Percentiles rank a stretch among this genome's conserved stretches.
phyloP scores from a whole-genome alignment of 208 protist species.

The Wallacemonas rigidus region DNA sequence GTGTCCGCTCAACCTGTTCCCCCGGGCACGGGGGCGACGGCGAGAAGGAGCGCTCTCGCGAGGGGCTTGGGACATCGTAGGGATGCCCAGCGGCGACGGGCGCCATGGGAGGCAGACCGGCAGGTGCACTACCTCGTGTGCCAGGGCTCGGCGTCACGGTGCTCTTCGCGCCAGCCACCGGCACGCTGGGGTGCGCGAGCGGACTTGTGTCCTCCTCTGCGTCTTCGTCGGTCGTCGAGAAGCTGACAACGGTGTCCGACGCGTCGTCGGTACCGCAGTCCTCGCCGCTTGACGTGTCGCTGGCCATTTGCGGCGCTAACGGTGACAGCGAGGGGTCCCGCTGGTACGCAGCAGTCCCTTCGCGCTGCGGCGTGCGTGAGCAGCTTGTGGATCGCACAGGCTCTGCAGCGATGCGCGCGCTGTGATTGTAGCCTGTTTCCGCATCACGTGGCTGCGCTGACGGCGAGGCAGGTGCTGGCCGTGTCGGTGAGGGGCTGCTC shows the following conservation, averaged over 20 bases:
- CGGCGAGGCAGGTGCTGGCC: background rate
- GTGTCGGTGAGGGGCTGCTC: conserved; percentile 14
- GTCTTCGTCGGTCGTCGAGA: conserved; percentile 13
- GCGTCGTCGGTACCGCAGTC: background rate
- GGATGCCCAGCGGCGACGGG: conserved; percentile 4
- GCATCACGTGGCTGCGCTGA: background rate
- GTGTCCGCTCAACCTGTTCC: conserved; percentile 16
- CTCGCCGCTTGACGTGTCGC: background rate
- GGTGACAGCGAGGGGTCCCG: conserved; percentile 11
- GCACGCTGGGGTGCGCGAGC: too few species aligned
- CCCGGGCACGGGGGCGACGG: conserved; percentile 11
- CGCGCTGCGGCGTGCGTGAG: background rate
- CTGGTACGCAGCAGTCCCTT: background rate
- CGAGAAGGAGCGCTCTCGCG: conserved; percentile 11
- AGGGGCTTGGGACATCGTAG: background rate
- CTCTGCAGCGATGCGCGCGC: too few species aligned
- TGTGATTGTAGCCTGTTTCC: too few species aligned
- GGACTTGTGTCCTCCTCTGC: too few species aligned
- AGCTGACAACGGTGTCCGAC: conserved; percentile 12
- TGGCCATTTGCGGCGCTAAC: conserved; percentile 7
- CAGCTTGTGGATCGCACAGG: too few species aligned
- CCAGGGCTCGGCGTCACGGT: background rate
- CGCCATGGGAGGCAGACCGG: conserved; percentile 6
- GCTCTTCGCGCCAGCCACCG: too few species aligned
- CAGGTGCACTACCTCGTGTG: background rate